Evolutionary conservation across 1,139 yeast genomes (phyloP).

Genomic region (Debaryomycetaceae sp.): DNA sequence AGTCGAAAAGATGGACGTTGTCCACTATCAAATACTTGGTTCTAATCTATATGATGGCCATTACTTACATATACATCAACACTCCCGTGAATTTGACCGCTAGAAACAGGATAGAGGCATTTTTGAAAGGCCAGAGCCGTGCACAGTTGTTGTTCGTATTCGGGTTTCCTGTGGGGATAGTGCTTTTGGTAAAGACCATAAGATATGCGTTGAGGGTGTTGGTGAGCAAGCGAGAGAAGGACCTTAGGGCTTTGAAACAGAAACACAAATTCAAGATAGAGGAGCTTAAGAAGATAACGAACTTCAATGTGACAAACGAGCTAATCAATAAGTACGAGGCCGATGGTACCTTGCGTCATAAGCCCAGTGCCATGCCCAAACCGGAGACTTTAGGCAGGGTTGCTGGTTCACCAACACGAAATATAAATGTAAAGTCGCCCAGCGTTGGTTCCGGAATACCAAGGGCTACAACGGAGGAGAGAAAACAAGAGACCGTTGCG

Average conservation of each 20-base stretch:
- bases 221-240: conserved; percentile 17
- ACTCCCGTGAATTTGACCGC: conserved; percentile 14
- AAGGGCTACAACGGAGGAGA: neutral
- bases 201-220: conserved; percentile 21
- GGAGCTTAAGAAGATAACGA: conserved; percentile 74
- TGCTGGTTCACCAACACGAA: neutral
- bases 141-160: conserved; percentile 19
- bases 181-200: conserved; percentile 18
- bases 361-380: conserved; percentile 6
- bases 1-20: conserved; percentile 11
- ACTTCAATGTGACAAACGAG: conserved; percentile 73
- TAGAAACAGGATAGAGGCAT: conserved; percentile 17
- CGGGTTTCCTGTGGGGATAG: conserved; percentile 27
- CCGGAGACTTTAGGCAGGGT: neutral
- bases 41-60: conserved; percentile 28
- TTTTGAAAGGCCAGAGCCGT: neutral
- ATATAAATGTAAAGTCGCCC: neutral
- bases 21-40: conserved; percentile 23
- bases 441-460: neutral
- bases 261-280: conserved; percentile 62
- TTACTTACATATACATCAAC: conserved; percentile 23
- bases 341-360: conserved; percentile 11
- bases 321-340: conserved; percentile 64
- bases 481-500: neutral
- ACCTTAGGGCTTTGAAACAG: conserved; percentile 31